A percentile compares a stretch with the other conserved stretches of the same genome.
Conservation (phyloP, 106 monocot species). For the Platanthera guangdongensis region DNA sequence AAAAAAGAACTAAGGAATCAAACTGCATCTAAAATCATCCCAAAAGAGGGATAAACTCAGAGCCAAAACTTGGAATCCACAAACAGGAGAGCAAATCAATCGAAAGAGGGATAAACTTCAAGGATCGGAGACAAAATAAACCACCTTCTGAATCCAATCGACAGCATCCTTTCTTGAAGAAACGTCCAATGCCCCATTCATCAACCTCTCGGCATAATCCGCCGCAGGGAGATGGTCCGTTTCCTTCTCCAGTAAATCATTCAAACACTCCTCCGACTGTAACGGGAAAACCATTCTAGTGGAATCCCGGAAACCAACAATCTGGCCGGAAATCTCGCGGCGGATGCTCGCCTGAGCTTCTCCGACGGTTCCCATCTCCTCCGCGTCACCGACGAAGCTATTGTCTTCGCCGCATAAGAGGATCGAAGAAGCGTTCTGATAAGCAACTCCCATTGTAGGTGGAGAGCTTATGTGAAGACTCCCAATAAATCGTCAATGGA, state of each 20-base stretch:
- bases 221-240: slow-evolving; percentile 29
- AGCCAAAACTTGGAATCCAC: no score
- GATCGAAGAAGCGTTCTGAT: slow-evolving; percentile 35
- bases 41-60: no score
- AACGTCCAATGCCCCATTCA: slow-evolving; percentile 37
- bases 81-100: no score
- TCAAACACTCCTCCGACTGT: slow-evolving; percentile 53
- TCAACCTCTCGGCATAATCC: slow-evolving; percentile 41
- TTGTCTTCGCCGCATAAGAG: slow-evolving; percentile 68
- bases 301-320: slow-evolving; percentile 24
- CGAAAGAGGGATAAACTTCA: no score
- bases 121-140: neutral
- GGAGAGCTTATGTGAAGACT: no score
- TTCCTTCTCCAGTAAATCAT: slow-evolving; percentile 39
- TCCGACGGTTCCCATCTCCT: slow-evolving; percentile 1
- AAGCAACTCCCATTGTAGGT: slow-evolving; percentile 23
- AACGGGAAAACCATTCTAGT: slow-evolving; percentile 23
- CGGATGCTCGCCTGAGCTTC: neutral
- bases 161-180: slow-evolving; percentile 59
- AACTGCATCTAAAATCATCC: neutral
- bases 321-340: slow-evolving; percentile 8
- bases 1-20: neutral
- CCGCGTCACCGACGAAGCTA: slow-evolving; percentile 27
- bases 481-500: neutral
- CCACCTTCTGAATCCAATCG: slow-evolving; percentile 80